A percentile compares a stretch with the other conserved stretches of the same genome.
These are phyloP conservation scores for Euphorbia schlechtendalii DNA, from an alignment of 441 rosid genomes.

Conservation along the genomic window DNA sequence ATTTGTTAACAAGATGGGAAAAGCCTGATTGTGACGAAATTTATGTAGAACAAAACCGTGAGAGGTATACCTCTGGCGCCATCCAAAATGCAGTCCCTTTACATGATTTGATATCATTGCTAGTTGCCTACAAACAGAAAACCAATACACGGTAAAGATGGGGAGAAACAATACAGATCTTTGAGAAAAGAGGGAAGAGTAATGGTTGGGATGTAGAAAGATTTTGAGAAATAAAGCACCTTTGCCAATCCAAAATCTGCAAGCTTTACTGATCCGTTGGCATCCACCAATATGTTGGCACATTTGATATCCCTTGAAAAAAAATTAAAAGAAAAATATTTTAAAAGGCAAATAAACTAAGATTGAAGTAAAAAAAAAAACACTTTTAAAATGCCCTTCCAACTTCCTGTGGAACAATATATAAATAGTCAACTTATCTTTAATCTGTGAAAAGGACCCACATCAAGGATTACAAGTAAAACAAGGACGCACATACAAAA, in stretches of 20 bases:
- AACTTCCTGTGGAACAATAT: neutral
- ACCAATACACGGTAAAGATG: conserved; percentile 13
- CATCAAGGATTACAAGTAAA: too few relatives aligned
- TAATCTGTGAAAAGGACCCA: too few relatives aligned
- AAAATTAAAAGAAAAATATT: neutral
- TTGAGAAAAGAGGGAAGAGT: neutral
- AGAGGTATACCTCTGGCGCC: conserved; percentile 80
- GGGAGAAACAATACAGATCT: neutral
- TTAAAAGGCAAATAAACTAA: conserved; percentile 5
- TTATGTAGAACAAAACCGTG: neutral
- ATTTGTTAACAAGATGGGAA: neutral
- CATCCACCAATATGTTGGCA: conserved; percentile 78
- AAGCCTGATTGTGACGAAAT: neutral
- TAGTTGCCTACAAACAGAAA: conserved; percentile 52
- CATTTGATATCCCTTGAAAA: conserved; percentile 75
- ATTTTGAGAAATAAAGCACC: conserved; percentile 32
- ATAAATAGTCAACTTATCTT: neutral
- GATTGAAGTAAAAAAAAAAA: neutral
- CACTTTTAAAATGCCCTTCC: neutral
- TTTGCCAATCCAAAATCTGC: conserved; percentile 94
- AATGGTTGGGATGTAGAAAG: conserved; percentile 6
- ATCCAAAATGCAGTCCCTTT: conserved; percentile 88
- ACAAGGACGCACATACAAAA: too few relatives aligned
- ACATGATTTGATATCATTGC: conserved; percentile 65
- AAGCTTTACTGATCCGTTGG: conserved; percentile 73